phyloP scores from a whole-genome alignment of 495 filamentous ascomycete genomes.

The Schizothecium vesticola region DNA sequence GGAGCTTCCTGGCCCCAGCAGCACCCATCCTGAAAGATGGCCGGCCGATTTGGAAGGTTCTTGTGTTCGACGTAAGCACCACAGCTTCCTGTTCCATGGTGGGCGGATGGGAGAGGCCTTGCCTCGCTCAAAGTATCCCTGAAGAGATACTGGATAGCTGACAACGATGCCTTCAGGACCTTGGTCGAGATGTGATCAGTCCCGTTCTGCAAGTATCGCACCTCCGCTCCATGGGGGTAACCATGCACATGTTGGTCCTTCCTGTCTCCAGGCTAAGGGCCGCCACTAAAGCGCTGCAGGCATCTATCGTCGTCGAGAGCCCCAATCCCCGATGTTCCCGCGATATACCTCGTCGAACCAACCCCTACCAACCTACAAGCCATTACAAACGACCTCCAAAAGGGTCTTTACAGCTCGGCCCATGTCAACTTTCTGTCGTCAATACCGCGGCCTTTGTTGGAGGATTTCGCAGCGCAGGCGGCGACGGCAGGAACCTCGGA shows the following conservation, averaged over 20 bases:
- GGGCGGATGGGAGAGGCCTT: background rate
- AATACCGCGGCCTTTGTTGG: slow-evolving; percentile 83
- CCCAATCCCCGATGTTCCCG: slow-evolving; percentile 93
- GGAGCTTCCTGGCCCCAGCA: slow-evolving; percentile 57
- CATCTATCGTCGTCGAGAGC: slow-evolving; percentile 80
- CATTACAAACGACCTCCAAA: slow-evolving; percentile 83
- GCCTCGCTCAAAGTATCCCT: background rate
- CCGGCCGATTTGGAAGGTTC: slow-evolving; percentile 60
- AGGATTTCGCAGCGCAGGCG: slow-evolving; percentile 90
- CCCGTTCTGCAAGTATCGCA: slow-evolving; percentile 92
- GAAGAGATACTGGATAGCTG: background rate
- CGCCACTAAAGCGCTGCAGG: slow-evolving; percentile 13
- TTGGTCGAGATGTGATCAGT: slow-evolving; percentile 71
- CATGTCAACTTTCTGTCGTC: slow-evolving; percentile 98
- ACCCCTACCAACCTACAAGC: slow-evolving; percentile 69
- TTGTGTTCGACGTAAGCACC: slow-evolving; percentile 28
- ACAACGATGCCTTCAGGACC: slow-evolving; percentile 37
- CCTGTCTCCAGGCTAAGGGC: background rate
- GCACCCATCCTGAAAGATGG: slow-evolving; percentile 86
- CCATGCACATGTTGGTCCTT: slow-evolving; percentile 71
- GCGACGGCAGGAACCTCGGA: slow-evolving; percentile 78
- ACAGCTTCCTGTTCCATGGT: background rate
- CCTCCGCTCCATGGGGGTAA: slow-evolving; percentile 86
- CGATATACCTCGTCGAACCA: slow-evolving; percentile 92
- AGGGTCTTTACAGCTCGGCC: slow-evolving; percentile 83